A percentile compares a stretch with the other conserved stretches of the same genome.
Conservation (phyloP, 108 stramenopile genomes). For the Skeletonema potamos region DNA sequence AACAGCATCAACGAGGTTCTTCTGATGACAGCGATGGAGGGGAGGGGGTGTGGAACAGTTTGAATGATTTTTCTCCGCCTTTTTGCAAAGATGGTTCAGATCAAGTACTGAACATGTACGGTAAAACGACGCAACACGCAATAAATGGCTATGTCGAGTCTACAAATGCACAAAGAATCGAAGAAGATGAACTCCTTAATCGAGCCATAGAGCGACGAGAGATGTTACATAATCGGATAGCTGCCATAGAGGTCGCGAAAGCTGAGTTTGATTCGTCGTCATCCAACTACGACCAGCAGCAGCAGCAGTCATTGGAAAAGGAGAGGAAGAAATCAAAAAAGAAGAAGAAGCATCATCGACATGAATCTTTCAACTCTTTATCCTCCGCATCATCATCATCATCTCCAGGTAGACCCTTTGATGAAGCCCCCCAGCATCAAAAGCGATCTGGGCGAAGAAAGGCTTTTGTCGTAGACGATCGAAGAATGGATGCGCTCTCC, state of each 20-base stretch:
- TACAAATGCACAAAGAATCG: background rate
- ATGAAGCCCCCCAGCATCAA: background rate
- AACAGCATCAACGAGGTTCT: background rate
- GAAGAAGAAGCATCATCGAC: background rate
- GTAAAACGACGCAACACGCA: background rate
- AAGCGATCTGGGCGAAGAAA: background rate
- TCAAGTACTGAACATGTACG: background rate
- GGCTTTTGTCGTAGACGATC: background rate
- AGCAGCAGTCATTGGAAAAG: background rate
- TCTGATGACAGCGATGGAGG: background rate
- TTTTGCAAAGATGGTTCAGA: background rate
- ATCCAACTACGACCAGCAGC: background rate
- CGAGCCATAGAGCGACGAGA: conserved; percentile 31
- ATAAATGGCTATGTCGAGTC: background rate
- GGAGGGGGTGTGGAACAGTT: background rate
- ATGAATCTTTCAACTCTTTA: background rate
- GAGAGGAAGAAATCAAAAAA: background rate
- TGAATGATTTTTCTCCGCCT: background rate
- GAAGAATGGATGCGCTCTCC: background rate
- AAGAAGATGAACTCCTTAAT: conserved; percentile 31
- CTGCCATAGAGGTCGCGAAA: conserved; percentile 24
- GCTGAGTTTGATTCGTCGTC: conserved; percentile 1
- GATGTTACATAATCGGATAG: conserved; percentile 26
- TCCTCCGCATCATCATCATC: background rate
- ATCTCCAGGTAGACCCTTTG: background rate